phyloP scores from a whole-genome alignment of 2,329 filamentous ascomycete genomes.

The Penicillium carneum region DNA sequence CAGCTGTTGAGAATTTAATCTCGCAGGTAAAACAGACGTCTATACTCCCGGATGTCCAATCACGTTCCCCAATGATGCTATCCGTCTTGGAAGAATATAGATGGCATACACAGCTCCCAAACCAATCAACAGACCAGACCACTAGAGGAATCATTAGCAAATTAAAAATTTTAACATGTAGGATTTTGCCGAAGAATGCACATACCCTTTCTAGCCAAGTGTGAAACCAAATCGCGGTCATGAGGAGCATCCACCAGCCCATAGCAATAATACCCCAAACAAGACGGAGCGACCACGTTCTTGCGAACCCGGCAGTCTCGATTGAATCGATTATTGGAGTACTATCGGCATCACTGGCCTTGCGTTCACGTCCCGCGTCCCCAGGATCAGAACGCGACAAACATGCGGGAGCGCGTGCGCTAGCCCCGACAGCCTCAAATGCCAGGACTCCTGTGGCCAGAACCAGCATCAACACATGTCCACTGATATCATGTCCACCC shows the following conservation, averaged over 20 bases:
- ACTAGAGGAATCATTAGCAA: constrained; percentile 41
- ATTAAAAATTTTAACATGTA: neutral
- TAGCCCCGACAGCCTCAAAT: constrained; percentile 72
- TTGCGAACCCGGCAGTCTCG: constrained; percentile 59
- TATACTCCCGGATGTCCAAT: constrained; percentile 55
- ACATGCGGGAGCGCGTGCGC: constrained; percentile 62
- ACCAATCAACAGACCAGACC: constrained; percentile 60
- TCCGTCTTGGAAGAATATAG: constrained; percentile 59
- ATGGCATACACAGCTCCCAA: constrained; percentile 58
- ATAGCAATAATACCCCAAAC: constrained; percentile 68
- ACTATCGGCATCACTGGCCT: constrained; percentile 32
- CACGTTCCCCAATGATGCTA: constrained; percentile 54
- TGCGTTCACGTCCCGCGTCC: constrained; percentile 52
- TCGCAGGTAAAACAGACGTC: constrained; percentile 4
- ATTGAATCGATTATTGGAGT: constrained; percentile 35
- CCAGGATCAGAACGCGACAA: constrained; percentile 29
- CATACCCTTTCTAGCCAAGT: constrained; percentile 96
- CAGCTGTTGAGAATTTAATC: neutral
- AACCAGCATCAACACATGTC: constrained; percentile 91
- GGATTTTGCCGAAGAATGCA: constrained; percentile 35
- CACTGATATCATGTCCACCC: constrained; percentile 95
- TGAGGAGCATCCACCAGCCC: constrained; percentile 94
- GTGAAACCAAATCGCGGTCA: constrained; percentile 98
- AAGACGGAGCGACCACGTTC: constrained; percentile 62
- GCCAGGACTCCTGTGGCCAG: constrained; percentile 81